Evolutionary conservation across 2,329 filamentous ascomycete genomes (phyloP), one percentile per base, ranked within the genome.

Genomic region (Escovopsis sp.): DNA sequence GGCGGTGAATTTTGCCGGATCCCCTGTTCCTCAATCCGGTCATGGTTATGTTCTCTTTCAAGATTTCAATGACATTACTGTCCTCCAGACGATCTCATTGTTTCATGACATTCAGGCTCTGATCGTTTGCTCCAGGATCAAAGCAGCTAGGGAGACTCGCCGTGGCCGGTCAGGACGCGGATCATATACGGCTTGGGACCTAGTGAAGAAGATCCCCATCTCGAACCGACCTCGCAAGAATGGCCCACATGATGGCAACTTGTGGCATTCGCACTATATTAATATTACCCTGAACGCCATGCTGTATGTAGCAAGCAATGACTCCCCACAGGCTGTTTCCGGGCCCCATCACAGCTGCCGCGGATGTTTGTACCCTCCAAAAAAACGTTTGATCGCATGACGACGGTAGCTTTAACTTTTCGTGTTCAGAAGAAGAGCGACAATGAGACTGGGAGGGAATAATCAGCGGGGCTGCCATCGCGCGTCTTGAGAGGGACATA

Each of bases 371-470:
- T 30, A 19, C 38, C 11, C 26, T 47, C 33, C 5, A 36, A 23
- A 6, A 4, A 32, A 32, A 3, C 2, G 11, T 5, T 11, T 32
- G 8, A 9, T 32, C 28, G 28, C 8, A 32, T 32, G 4, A 32
- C 4, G 28, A 32, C 28, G 28, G 12, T 34, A 77, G 50, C 73
- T 76, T 65, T 72, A 78, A 68, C 73, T 80, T 69, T 86, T 86
- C 48, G 85, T 91, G 75, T 94, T 94, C 58, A 95, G 75, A 58
- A 95, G 89, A 36, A 95, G 75, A 44, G 85, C 86, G 47, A 95
- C 88, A 59, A 95, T 95, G 51, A 95, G 76, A 38, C 86, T 93
- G 53, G 12, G 10, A 12, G 11, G 9, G 8, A 40, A 50, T 45
- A 48, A 41, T 26, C 9, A n/a, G 15, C 10, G 28, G 12, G 1